phyloP scores from a whole-genome alignment of 1,284 basidiomycete genomes.

The Trametes versicolor region DNA sequence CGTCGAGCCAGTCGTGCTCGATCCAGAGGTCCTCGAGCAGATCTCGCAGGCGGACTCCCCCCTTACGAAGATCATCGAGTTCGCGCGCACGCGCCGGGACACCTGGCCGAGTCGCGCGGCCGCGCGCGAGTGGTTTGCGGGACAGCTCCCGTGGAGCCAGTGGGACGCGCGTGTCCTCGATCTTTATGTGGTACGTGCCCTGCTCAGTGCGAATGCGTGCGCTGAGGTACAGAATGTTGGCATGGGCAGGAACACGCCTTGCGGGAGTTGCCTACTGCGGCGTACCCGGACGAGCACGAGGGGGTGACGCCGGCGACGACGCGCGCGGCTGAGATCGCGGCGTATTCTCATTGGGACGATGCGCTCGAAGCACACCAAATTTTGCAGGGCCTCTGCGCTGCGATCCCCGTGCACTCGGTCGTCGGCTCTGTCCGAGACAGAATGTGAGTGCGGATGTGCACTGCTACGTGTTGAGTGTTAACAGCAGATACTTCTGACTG shows the following conservation, averaged over 20 bases:
- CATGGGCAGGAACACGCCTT: slow-evolving; percentile 25
- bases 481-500: background rate
- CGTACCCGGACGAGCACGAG: slow-evolving; percentile 20
- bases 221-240: too few relatives aligned
- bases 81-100: slow-evolving; percentile 26
- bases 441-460: slow-evolving; percentile 13
- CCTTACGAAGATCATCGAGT: background rate
- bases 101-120: slow-evolving; percentile 31
- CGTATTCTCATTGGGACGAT: slow-evolving; percentile 18
- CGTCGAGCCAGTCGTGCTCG: slow-evolving; percentile 23
- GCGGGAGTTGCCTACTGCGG: slow-evolving; percentile 27
- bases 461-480: background rate
- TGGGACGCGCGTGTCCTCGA: slow-evolving; percentile 36
- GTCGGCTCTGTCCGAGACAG: slow-evolving; percentile 22
- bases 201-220: too few relatives aligned
- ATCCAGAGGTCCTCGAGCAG: background rate
- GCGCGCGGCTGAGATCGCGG: slow-evolving; percentile 22
- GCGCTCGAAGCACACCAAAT: slow-evolving; percentile 16
- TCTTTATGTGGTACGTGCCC: slow-evolving; percentile 15
- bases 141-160: slow-evolving; percentile 22
- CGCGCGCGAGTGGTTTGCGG: slow-evolving; percentile 28
- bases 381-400: slow-evolving; percentile 20
- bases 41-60: background rate
- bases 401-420: slow-evolving; percentile 29
- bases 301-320: slow-evolving; percentile 30